Evolutionary conservation across 2,329 filamentous ascomycete species (phyloP).

Genomic region (Cercospora sp.): DNA sequence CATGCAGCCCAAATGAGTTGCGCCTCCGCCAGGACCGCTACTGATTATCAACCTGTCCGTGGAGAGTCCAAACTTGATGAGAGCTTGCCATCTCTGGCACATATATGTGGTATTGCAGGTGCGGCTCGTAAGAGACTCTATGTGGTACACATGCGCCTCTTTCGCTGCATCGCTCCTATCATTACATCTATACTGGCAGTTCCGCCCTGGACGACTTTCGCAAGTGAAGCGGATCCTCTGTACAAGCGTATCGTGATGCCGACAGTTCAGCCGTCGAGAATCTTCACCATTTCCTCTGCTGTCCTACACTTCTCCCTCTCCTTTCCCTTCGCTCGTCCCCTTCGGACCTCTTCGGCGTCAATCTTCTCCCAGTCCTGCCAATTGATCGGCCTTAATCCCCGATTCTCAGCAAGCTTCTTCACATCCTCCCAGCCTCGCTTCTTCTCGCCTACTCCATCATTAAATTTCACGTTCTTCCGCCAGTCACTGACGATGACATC

Average conservation of each 20-base stretch:
- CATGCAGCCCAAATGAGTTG: neutral
- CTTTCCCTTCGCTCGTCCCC: conserved; percentile 69
- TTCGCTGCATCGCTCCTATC: neutral
- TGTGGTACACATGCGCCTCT: neutral
- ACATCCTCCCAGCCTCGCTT: conserved; percentile 75
- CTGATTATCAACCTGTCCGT: neutral
- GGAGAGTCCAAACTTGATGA: neutral
- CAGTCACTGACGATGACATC: conserved; percentile 84
- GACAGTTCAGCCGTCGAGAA: conserved; percentile 40
- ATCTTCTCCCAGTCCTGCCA: conserved; percentile 90
- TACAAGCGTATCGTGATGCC: neutral
- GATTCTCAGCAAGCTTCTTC: conserved; percentile 57
- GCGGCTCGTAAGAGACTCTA: neutral
- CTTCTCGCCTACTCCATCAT: conserved; percentile 42
- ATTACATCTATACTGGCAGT: neutral
- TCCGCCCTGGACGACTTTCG: neutral
- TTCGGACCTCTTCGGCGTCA: conserved; percentile 71
- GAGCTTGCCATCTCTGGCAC: neutral
- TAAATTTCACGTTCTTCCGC: conserved; percentile 51
- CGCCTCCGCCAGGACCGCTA: neutral
- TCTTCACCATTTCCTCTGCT: conserved; percentile 59
- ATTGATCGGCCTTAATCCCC: conserved; percentile 63
- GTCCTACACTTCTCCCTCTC: conserved; percentile 68
- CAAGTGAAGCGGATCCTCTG: neutral
- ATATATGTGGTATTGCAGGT: neutral